Base-by-base conservation (phyloP, 345 rosid genomes). In the Acer campestre region DNA sequence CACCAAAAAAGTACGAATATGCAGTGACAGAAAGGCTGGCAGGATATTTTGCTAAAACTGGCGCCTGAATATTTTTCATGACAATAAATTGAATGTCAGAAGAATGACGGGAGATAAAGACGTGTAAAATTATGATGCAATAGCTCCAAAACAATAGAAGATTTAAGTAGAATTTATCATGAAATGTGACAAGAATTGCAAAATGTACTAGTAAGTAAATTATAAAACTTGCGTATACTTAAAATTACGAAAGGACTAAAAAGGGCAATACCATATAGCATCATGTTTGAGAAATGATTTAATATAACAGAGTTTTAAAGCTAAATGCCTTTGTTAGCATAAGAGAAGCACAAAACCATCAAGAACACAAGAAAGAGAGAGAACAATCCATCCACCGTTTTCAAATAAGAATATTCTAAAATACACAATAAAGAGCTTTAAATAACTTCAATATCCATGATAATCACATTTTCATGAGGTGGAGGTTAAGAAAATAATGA, bases 1-100 rank as follows among this genome's bases (percentile, higher is more conserved):
- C 84, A 62, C 99, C 99, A 70, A 91, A 96, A 68, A 86, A 84
- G 88, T 91, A 96, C 61, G 99, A 89, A 66, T 79, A 84, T 11
- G 99, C 98, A 44, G 93, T 86, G 76, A 96, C 95, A 3, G 97
- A 92, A 77, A 96, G 82, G 84, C 83, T 92, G 78, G 97, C 91
- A 7, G 97, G 99, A 84, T 94, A 94, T 83, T 91, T 89, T 48
- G 85, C 82, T 76, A 96, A 82, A 85, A 96, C 78, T 1, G 95
- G 91, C 16, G 98, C 99, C 98, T 94, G 88, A 76, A 85, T 85
- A 67, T 67, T 77, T 74, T 59, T 16, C 66, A 77, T 53, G 20
- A 48, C 62, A 51, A 76, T 64, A 68, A 70, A 73, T 40, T 55
- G 1, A 53, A 72, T 68, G 48, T 74, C 63, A 79, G 76, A 42